Evolutionary conservation across 2,329 filamentous ascomycete species (phyloP), one percentile per base, ranked within the genome.

Genomic region (Diaporthe batatas): DNA sequence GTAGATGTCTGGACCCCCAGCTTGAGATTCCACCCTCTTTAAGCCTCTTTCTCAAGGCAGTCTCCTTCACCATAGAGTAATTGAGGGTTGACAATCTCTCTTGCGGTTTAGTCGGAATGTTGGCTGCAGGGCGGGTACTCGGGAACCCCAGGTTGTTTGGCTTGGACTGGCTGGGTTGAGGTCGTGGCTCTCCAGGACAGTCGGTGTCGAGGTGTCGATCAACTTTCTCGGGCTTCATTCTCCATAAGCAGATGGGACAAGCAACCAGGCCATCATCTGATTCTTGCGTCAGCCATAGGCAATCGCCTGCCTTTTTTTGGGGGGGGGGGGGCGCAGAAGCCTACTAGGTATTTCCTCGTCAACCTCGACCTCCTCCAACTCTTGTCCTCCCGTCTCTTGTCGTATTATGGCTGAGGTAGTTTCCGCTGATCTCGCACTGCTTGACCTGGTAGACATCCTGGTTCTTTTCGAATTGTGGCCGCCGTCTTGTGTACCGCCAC

Each of bases 11-110:
- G 0, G 87, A 82, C 0, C 96, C 96, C 73, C 84, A 86, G 12
- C 87, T 88, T 0, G 94, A 92, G 72, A 98, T 91, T 0, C 95
- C 94, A 1, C 96, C 86, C 3, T 98, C 94, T 23, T 86, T 81
- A 54, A 99, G 84, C 82, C 98, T 98, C 79, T 94, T 96, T 64
- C 91, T 90, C 68, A 99, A 85, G 2, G 89, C 89, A 0, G 82
- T 84, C 29, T 98, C 96, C 79, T 92, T 97, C n/a, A 98, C 83
- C 80, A 98, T 88, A 29, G 92, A 92, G 81, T 98, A 98, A 78
- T 94, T 96, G 23, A 98, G 86, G 12, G 93, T 90, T 0, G 96
- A 93, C 12, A 98, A 85, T 44, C 93, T 89, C 65, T 94, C 91
- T 29, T 85, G 84, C 44, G 82, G 77, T 72, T 85, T 82, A 80